phyloP scores from a whole-genome alignment of 129 eudicot species.

The Ambrosia trifida region DNA sequence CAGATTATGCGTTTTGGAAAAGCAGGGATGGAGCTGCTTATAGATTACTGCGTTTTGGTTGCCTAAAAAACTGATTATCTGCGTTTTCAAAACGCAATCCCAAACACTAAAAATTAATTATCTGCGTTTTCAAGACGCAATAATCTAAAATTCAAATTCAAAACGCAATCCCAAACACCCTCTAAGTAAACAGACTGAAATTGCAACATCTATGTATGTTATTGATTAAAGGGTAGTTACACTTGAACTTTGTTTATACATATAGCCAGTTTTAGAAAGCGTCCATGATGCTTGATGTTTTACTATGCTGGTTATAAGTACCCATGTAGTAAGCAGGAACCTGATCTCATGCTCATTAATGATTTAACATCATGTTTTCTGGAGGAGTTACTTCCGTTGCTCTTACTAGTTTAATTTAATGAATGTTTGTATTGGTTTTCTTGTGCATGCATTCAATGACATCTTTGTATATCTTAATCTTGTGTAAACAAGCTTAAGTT shows the following conservation, averaged over 20 bases:
- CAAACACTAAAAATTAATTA: too few species aligned
- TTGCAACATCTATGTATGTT: not conserved
- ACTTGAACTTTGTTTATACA: not conserved
- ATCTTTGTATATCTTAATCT: not conserved
- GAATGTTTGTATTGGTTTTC: slow-evolving; percentile 10
- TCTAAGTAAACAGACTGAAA: not conserved
- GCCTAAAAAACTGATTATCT: too few species aligned
- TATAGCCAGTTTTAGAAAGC: not conserved
- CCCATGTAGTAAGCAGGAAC: not conserved
- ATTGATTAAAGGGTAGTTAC: slow-evolving; percentile 2
- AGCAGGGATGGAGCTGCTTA: too few species aligned
- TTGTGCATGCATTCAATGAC: slow-evolving; percentile 7
- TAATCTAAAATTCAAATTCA: too few species aligned
- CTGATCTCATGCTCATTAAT: not conserved
- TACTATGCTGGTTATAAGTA: not conserved
- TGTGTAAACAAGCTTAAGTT: not conserved
- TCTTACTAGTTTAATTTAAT: not conserved
- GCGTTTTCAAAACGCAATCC: too few species aligned
- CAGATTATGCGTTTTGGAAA: too few species aligned
- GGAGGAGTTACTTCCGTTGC: slow-evolving; percentile 5
- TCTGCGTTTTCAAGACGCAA: too few species aligned
- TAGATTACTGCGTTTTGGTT: too few species aligned
- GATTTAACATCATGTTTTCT: not conserved
- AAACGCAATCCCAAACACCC: too few species aligned
- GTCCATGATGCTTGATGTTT: not conserved